Evolutionary conservation across 1,284 basidiomycete genomes (phyloP).

Genomic region (Neolentinus lepideus): DNA sequence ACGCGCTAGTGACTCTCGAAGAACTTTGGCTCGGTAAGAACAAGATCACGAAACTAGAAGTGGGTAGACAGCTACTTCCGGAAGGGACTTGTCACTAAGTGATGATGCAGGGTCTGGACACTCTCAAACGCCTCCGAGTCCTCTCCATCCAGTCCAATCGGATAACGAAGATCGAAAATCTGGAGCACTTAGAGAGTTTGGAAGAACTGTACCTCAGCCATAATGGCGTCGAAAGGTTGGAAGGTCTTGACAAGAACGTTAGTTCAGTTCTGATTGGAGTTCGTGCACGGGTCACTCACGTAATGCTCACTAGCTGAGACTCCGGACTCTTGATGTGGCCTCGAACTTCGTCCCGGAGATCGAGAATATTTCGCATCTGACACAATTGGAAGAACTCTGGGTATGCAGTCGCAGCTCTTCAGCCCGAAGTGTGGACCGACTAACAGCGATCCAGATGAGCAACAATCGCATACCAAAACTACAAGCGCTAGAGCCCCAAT

Average conservation of each 20-base stretch:
- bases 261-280: constrained; percentile 16
- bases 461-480: constrained; percentile 79
- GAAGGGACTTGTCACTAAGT: background rate
- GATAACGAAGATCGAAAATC: constrained; percentile 80
- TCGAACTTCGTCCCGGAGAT: constrained; percentile 78
- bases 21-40: constrained; percentile 99
- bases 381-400: constrained; percentile 87
- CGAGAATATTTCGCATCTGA: constrained; percentile 78
- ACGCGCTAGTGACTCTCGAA: constrained; percentile 76
- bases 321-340: constrained; percentile 85
- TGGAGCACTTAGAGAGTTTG: constrained; percentile 66
- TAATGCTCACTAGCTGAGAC: constrained; percentile 43
- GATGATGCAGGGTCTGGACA: constrained; percentile 44
- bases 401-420: constrained; percentile 35
- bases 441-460: constrained; percentile 55
- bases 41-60: constrained; percentile 87
- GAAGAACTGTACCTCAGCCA: constrained; percentile 95
- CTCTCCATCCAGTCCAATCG: constrained; percentile 92
- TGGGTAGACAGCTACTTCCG: constrained; percentile 20
- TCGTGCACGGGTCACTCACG: background rate
- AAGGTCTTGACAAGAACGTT: constrained; percentile 83
- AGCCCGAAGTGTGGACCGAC: no score
- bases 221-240: constrained; percentile 83
- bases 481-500: constrained; percentile 61
- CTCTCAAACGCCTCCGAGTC: constrained; percentile 69